Base-by-base conservation (phyloP, 306 rosid genomes). In the Vigna mungo region DNA sequence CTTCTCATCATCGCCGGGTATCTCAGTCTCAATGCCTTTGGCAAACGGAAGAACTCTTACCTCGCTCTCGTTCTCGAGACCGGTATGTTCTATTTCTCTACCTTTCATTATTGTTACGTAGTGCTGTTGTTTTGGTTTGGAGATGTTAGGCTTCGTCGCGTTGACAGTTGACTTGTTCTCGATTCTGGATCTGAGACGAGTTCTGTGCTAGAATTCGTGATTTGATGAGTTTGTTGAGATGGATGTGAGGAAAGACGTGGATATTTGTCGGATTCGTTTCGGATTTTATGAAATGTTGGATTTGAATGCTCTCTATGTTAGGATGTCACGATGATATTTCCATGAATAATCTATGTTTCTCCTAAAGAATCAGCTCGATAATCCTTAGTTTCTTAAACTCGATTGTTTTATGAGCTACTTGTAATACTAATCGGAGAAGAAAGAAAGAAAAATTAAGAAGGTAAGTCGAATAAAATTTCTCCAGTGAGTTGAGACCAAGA, bases 21-120 rank as follows among this genome's bases (percentile, higher is more conserved):
- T 78, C 76, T 93, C 73, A 93, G 97, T 74, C 98, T 93, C 87
- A 89, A 71, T 65, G 95, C 98, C 60, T 88, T 89, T 47, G 82
- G 84, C 74, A 89, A 75, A 78, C 91, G 86, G 61, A 88, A 84
- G 81, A 93, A 93, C 74, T 93, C 96, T 0, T 89, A 75, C 51
- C 56, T 78, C 23, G 89, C 98, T 71, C 41, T 91, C 75, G 47
- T 85, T 61, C 56, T 93, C 51, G 88, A 91, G 83, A 91, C 96
- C 58, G 87, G 98, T 89, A 80, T 47, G 56, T 8, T 62, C 9
- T 46, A 17, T 39, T 68, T 16, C 7, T 34, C 8, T 48, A 2
- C 21, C 30, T 71, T 4, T 30, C 9, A 60, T 44, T 44, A 44
- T 43, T 43, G 9, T 39, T 43, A 9, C 9, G 34, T 43, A 10